A percentile compares a stretch with the other conserved stretches of the same genome.
These are phyloP conservation scores for Veloporphyrellus conicus DNA, from an alignment of 1,284 basidiomycete species.

Conservation along the genomic window DNA sequence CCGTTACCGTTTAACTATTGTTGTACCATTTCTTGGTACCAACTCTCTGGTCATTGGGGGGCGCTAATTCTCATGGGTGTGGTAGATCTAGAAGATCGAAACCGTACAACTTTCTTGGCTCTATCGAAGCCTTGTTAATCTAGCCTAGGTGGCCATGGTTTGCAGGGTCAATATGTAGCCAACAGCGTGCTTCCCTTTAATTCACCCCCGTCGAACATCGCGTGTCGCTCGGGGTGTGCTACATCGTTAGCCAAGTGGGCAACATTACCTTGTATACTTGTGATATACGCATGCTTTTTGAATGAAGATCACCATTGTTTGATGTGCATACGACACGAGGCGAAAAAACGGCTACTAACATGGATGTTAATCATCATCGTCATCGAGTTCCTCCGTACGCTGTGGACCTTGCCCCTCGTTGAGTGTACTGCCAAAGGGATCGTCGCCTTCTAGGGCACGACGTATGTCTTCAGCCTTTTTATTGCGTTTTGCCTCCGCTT, in stretches of 20 bases:
- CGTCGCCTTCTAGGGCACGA: constrained; percentile 46
- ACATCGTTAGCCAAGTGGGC: constrained; percentile 17
- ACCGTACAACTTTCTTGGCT: constrained; percentile 36
- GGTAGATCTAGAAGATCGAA: too few species aligned
- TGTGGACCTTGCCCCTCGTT: constrained; percentile 30
- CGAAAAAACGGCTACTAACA: background rate
- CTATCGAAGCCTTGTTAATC: constrained; percentile 62
- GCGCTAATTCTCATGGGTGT: too few species aligned
- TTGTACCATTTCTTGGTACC: background rate
- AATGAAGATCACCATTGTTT: too few species aligned
- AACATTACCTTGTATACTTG: constrained; percentile 21
- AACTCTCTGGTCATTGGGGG: too few species aligned
- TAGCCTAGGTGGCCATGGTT: constrained; percentile 37
- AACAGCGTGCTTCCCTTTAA: constrained; percentile 38
- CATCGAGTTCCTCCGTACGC: constrained; percentile 45
- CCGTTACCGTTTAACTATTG: too few species aligned
- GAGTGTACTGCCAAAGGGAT: constrained; percentile 65
- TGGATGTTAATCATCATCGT: constrained; percentile 39
- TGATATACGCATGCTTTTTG: background rate
- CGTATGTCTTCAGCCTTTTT: constrained; percentile 59
- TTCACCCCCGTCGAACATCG: constrained; percentile 21
- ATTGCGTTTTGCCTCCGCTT: constrained; percentile 59
- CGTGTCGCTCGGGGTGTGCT: constrained; percentile 22
- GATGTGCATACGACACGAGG: background rate
- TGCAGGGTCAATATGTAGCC: constrained; percentile 64